phyloP scores from a whole-genome alignment of 1,284 basidiomycete genomes.

The Coniferiporia sulphurascens region DNA sequence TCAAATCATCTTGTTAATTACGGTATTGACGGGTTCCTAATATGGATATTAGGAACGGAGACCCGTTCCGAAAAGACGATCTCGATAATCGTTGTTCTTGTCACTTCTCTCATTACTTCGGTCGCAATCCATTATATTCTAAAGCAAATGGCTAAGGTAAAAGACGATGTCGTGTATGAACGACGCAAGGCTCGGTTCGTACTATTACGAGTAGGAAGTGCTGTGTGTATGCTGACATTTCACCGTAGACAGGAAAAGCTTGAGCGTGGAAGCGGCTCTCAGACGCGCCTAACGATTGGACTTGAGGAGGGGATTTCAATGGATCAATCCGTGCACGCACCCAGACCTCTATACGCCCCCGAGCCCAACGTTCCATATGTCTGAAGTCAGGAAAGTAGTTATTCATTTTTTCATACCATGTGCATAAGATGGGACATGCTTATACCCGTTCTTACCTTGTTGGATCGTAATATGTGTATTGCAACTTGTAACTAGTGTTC shows the following conservation, averaged over 20 bases:
- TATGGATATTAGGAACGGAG: slow-evolving; percentile 20
- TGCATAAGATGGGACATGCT: too few species aligned
- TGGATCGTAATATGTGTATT: too few species aligned
- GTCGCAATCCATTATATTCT: slow-evolving; percentile 83
- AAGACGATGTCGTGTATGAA: slow-evolving; percentile 69
- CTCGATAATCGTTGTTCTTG: slow-evolving; percentile 54
- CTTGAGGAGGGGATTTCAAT: too few species aligned
- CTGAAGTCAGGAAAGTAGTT: too few species aligned
- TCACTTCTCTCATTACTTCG: slow-evolving; percentile 70
- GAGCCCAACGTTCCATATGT: too few species aligned
- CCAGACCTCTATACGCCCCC: too few species aligned
- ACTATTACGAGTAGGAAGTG: neutral
- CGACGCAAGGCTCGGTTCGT: slow-evolving; percentile 63
- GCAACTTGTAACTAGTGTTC: too few species aligned
- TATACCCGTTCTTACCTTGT: too few species aligned
- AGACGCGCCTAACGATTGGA: too few species aligned
- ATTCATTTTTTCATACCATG: too few species aligned
- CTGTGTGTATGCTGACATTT: neutral
- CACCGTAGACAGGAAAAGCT: neutral
- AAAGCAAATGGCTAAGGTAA: slow-evolving; percentile 68
- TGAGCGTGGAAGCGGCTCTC: neutral
- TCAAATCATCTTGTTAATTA: neutral
- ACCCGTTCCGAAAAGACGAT: slow-evolving; percentile 52
- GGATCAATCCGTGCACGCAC: too few species aligned
- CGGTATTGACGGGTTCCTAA: neutral